Evolutionary conservation across 2,329 filamentous ascomycete genomes (phyloP), one percentile per base, ranked within the genome.

Genomic region (Ophiostoma quercus): DNA sequence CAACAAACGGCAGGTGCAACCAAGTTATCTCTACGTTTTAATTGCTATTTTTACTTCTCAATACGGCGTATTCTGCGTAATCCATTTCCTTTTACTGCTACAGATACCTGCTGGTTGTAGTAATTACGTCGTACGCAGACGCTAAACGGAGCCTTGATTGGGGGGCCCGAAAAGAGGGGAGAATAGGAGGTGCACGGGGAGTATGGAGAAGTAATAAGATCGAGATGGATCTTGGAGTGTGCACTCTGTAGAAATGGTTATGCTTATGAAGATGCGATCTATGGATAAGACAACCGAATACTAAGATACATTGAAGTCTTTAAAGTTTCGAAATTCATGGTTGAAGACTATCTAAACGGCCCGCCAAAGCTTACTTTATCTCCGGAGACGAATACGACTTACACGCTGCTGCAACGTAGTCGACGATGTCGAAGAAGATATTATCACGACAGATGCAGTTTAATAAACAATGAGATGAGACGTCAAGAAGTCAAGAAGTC

Each of bases 371-470:
- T 57, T 57, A 57, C 51, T 57, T 57, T 57, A 25, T 57, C 51
- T 29, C 51, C 51, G 51, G 51, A 57, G 51, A 57, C 51, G 51
- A 57, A 57, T 57, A 57, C 51, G 51, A 57, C 51, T 57, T 57
- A 57, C 51, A 57, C 51, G 51, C 9, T n/a, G 16, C 22, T 3
- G 25, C 22, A 22, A 9, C 51, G n/a, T 11, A 57, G 51, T n/a
- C 19, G 43, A n/a, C 7, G 41, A 43, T 43, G 14, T 12, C 39
- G 3, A 43, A 22, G 19, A 34, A 34, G 34, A 34, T 6, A 8
- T 34, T 29, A 29, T 34, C 34, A 34, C 34, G 34, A 34, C 5
- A 5, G 34, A 34, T 34, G 4, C 34, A 41, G 39, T 41, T 41
- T 12, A 9, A 41, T 12, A 41, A 9, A 41, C 11, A 9, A 12